Conservation (phyloP, 495 filamentous ascomycete genomes). For the Astrothelium subdiscretum region DNA sequence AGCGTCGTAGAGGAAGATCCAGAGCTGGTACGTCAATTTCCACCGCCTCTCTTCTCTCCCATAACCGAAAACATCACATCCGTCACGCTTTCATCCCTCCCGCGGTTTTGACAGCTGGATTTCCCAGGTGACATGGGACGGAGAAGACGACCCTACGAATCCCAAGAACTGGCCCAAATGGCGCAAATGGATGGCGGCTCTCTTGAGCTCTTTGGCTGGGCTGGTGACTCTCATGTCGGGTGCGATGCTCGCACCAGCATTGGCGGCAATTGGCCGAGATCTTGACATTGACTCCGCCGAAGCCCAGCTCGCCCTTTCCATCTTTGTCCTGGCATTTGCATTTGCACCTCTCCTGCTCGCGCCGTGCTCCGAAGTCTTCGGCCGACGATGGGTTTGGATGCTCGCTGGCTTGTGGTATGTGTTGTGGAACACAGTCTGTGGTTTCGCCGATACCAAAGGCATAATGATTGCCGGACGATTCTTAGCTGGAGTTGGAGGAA, state of each 20-base stretch:
- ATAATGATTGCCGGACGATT: slow-evolving; percentile 47
- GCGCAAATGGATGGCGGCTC: slow-evolving; percentile 15
- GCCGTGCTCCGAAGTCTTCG: slow-evolving; percentile 52
- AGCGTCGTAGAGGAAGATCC: no score
- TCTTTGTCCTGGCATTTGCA: slow-evolving; percentile 42
- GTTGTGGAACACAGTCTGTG: slow-evolving; percentile 46
- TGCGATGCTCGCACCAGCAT: slow-evolving; percentile 21
- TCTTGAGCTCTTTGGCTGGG: slow-evolving; percentile 13
- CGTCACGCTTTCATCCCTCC: no score
- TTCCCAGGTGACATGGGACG: slow-evolving; percentile 2
- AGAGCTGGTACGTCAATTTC: no score
- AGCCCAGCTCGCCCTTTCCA: slow-evolving; percentile 15
- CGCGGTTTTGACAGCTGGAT: no score
- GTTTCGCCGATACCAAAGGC: slow-evolving; percentile 36
- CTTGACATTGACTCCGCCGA: slow-evolving; percentile 15
- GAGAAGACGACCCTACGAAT: slow-evolving; percentile 3
- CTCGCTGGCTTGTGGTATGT: slow-evolving; percentile 55
- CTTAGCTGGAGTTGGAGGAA: slow-evolving; percentile 46
- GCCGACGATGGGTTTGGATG: slow-evolving; percentile 40
- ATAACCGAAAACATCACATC: no score
- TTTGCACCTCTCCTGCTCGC: slow-evolving; percentile 48
- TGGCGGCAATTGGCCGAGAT: slow-evolving; percentile 13
- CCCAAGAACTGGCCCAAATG: slow-evolving; percentile 5
- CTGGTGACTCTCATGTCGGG: slow-evolving; percentile 20
- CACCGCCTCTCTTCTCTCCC: no score